Base-by-base conservation (phyloP, 768 basidiomycete genomes). In the Rhodotorula kratochvilovae region DNA sequence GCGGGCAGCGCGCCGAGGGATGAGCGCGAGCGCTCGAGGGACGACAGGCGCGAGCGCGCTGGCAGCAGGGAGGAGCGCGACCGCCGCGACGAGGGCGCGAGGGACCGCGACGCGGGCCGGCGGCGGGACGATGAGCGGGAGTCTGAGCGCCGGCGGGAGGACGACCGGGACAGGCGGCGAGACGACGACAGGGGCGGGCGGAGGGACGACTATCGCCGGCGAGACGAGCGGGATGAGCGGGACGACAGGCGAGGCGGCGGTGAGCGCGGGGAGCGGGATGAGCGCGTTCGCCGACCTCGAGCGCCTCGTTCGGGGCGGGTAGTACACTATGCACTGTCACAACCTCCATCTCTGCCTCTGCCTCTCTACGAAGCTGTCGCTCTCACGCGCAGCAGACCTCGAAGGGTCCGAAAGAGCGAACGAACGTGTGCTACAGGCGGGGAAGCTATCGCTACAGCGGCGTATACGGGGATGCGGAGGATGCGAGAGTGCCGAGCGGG, bases 211-310 rank as follows among this genome's bases (percentile, higher is more conserved):
- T 17, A 53, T 21, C 46, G 65, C 27, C 7, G 54, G 21, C 43
- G 64, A n/a, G 56, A 51, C 25, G 62, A 63, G n/a, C n/a, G n/a
- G n/a, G n/a, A n/a, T n/a, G n/a, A n/a, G 29, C 31, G 31, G 15
- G 50, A 54, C 17, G 29, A 54, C 11, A 16, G 53, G 31, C 31
- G 51, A 0, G 48, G 45, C 39, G n/a, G 25, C 3, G 21, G 53
- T 4, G 31, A 27, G 6, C 56, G 50, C 1, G 29, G 35, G 46
- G 7, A 25, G 31, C 2, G 50, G 56, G 12, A 2, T 27, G 51
- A 25, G 33, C 31, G 56, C 57, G 31, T 68, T 65, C n/a, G 65
- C 71, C 3, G 71, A 72, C 53, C 50, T 71, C 16, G 70, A 71
- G 43, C 61, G 57, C 27, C 57, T 54, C 55, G 64, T 35, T 4